Evolutionary conservation across 169 alveolate species (phyloP).

Genomic region (Plasmodium adleri): DNA sequence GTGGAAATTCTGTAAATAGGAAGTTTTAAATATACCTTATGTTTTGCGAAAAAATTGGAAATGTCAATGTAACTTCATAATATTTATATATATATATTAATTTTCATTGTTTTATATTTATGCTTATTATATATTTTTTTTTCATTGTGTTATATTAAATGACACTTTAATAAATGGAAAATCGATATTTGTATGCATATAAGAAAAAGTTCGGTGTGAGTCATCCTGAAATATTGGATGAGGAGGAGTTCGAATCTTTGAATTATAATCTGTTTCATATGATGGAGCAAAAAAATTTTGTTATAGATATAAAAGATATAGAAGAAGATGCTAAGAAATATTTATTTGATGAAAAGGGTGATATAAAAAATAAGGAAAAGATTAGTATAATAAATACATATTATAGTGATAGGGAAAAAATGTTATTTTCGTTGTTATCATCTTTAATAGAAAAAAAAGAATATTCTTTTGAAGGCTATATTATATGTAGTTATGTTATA

Average conservation of each 20-base stretch:
- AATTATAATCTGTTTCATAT: slow-evolving; percentile 8
- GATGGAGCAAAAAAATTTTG: slow-evolving; percentile 1
- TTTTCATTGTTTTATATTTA: too few species aligned
- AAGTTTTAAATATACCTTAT: too few species aligned
- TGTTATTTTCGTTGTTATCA: slow-evolving; percentile 34
- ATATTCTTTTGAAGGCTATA: slow-evolving; percentile 71
- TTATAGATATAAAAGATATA: slow-evolving; percentile 22
- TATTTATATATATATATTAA: too few species aligned
- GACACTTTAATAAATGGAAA: slow-evolving; percentile 11
- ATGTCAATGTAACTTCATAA: too few species aligned
- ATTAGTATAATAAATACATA: slow-evolving; percentile 44
- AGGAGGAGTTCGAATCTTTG: slow-evolving; percentile 1
- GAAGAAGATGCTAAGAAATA: slow-evolving; percentile 23
- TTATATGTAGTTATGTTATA: slow-evolving; percentile 41
- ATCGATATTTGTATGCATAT: slow-evolving; percentile 11
- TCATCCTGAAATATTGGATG: slow-evolving; percentile 37
- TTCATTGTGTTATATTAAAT: too few species aligned
- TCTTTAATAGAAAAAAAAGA: slow-evolving; percentile 50
- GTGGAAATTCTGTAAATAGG: too few species aligned
- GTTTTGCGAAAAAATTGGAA: too few species aligned
- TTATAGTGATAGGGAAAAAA: slow-evolving; percentile 45
- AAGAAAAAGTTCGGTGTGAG: slow-evolving; percentile 20
- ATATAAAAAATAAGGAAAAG: slow-evolving; percentile 22
- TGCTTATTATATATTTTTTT: too few species aligned
- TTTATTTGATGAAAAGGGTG: slow-evolving; percentile 10